phyloP scores from a whole-genome alignment of 2,329 filamentous ascomycete species.

The Elsinoe batatas region DNA sequence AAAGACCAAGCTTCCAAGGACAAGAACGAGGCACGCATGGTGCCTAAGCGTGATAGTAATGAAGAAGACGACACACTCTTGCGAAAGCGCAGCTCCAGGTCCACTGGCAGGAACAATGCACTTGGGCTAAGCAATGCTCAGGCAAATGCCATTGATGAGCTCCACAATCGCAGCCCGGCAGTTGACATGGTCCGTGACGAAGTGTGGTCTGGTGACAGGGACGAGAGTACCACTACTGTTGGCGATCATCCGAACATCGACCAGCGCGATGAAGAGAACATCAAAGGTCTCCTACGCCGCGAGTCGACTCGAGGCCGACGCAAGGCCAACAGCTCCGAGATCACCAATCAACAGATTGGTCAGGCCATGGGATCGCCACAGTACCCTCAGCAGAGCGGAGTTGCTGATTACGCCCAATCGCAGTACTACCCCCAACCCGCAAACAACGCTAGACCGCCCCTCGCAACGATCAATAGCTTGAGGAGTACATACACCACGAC shows the following conservation, averaged over 20 bases:
- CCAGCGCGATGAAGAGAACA: conserved; percentile 35
- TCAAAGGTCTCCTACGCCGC: conserved; percentile 36
- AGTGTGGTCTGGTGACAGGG: conserved; percentile 34
- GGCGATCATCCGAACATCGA: conserved; percentile 33
- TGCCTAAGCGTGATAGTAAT: conserved; percentile 38
- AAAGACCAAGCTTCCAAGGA: conserved; percentile 47
- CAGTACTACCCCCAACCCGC: neutral
- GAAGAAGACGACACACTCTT: conserved; percentile 17
- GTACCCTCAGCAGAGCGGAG: conserved; percentile 22
- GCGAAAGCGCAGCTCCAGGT: conserved; percentile 4
- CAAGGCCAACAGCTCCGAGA: conserved; percentile 21
- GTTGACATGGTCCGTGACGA: conserved; percentile 37
- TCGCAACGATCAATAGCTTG: conserved; percentile 12
- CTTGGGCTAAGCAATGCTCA: conserved; percentile 25
- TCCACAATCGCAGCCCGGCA: conserved; percentile 36
- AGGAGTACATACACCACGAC: conserved; percentile 4
- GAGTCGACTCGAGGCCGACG: conserved; percentile 37
- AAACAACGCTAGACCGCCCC: conserved; percentile 6
- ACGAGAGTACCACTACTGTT: conserved; percentile 28
- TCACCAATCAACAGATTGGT: conserved; percentile 14
- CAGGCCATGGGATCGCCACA: conserved; percentile 18
- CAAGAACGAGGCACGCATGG: conserved; percentile 45
- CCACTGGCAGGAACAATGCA: conserved; percentile 24
- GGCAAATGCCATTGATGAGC: conserved; percentile 32
- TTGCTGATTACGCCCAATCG: neutral